Percentiles rank a stretch among this genome's conserved stretches.
Evolutionary conservation across 257 asterid species (phyloP).

Genomic region (Cinchona pubescens): DNA sequence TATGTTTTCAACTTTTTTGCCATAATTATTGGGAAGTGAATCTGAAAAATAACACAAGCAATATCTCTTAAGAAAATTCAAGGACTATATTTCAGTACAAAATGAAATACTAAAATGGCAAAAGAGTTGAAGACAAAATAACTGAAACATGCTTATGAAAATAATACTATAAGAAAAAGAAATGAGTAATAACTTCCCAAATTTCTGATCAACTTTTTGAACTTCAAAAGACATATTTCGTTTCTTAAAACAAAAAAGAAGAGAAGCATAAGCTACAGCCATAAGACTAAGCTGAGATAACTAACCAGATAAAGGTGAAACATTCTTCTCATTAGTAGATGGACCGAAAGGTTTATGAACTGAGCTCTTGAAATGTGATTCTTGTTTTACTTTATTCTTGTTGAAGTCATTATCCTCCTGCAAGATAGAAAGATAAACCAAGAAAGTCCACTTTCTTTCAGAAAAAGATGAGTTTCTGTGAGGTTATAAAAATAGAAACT

Average conservation of each 20-base stretch:
- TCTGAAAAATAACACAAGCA: constrained; percentile 34
- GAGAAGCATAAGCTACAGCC: constrained; percentile 2
- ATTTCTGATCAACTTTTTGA: background rate
- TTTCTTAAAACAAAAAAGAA: background rate
- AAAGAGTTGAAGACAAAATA: background rate
- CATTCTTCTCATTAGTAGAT: constrained; percentile 30
- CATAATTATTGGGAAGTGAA: constrained; percentile 25
- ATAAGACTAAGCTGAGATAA: constrained; percentile 3
- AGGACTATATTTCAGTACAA: background rate
- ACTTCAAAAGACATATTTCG: background rate
- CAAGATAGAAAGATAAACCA: constrained; percentile 13
- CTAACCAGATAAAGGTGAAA: constrained; percentile 49
- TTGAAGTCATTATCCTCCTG: constrained; percentile 42
- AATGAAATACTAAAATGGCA: background rate
- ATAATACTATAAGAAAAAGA: background rate
- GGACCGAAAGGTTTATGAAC: constrained; percentile 18
- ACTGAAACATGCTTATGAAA: background rate
- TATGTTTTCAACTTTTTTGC: constrained; percentile 31
- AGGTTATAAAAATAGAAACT: background rate
- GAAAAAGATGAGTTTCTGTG: constrained; percentile 3
- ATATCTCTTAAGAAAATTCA: background rate
- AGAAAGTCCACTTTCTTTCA: constrained; percentile 5
- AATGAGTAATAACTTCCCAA: background rate
- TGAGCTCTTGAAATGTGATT: constrained; percentile 28
- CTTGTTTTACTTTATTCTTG: constrained; percentile 31